Evolutionary conservation across 306 rosid species (phyloP).

Genomic region (Quercus suber): DNA sequence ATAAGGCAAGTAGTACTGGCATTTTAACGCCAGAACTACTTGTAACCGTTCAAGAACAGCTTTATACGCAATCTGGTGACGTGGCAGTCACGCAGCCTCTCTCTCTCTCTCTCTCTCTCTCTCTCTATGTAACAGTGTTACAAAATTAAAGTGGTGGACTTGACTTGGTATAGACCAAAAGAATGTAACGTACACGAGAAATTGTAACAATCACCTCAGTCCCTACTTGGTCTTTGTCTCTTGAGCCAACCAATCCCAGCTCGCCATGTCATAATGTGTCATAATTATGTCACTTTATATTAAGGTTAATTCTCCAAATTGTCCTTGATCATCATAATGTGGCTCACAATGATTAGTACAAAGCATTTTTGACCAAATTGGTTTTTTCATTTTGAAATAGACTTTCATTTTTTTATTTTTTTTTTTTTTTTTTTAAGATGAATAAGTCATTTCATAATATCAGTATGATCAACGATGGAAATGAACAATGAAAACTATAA

Average conservation of each 20-base stretch:
- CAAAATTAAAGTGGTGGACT: neutral
- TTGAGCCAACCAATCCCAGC: conserved; percentile 23
- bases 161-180: neutral
- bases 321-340: neutral
- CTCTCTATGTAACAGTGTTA: neutral
- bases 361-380: neutral
- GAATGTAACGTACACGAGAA: conserved; percentile 31
- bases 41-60: neutral
- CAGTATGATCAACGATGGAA: no score
- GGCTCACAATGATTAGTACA: neutral
- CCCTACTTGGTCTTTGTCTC: conserved; percentile 19
- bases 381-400: neutral
- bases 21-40: neutral
- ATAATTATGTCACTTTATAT: neutral
- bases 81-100: neutral
- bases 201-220: conserved; percentile 25
- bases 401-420: neutral
- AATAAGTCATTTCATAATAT: no score
- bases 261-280: conserved; percentile 27
- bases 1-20: neutral
- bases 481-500: no score
- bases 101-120: no score
- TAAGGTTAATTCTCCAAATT: conserved; percentile 6
- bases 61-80: neutral
- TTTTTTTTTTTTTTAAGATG: no score